phyloP scores from a whole-genome alignment of 306 rosid species.

The Quercus rubra region DNA sequence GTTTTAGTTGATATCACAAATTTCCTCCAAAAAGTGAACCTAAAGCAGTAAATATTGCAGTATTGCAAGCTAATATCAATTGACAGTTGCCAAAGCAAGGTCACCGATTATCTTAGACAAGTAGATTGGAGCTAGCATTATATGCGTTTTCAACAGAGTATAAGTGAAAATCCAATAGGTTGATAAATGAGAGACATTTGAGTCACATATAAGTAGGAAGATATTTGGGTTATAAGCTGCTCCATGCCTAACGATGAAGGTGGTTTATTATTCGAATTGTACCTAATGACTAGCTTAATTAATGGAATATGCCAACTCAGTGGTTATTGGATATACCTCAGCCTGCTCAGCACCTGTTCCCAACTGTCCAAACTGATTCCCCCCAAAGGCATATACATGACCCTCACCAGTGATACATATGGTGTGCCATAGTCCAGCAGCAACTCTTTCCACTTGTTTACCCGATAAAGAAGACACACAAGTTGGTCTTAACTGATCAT shows the following conservation, averaged over 20 bases:
- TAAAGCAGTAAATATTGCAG: not conserved
- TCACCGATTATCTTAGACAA: not conserved
- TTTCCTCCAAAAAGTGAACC: not conserved
- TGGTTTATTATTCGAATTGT: not conserved
- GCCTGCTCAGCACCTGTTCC: conserved; percentile 75
- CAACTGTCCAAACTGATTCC: conserved; percentile 92
- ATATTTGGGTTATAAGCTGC: not conserved
- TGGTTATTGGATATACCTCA: conserved; percentile 46
- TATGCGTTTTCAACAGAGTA: too few relatives aligned
- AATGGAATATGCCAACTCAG: not conserved
- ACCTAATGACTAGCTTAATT: not conserved
- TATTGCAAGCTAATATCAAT: not conserved
- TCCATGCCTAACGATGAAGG: not conserved
- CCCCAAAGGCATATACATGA: conserved; percentile 67
- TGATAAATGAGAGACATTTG: not conserved
- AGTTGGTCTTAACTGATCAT: conserved; percentile 74
- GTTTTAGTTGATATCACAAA: not conserved
- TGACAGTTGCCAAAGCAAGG: not conserved
- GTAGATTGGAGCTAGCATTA: not conserved
- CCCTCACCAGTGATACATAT: conserved; percentile 66
- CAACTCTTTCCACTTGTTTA: conserved; percentile 45
- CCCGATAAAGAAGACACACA: conserved; percentile 57
- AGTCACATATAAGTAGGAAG: not conserved
- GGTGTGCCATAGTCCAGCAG: conserved; percentile 96
- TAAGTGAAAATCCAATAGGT: not conserved